Evolutionary conservation across 148 eudicot species (phyloP), one percentile per base, ranked within the genome.

Genomic region (Oxyria digyna): DNA sequence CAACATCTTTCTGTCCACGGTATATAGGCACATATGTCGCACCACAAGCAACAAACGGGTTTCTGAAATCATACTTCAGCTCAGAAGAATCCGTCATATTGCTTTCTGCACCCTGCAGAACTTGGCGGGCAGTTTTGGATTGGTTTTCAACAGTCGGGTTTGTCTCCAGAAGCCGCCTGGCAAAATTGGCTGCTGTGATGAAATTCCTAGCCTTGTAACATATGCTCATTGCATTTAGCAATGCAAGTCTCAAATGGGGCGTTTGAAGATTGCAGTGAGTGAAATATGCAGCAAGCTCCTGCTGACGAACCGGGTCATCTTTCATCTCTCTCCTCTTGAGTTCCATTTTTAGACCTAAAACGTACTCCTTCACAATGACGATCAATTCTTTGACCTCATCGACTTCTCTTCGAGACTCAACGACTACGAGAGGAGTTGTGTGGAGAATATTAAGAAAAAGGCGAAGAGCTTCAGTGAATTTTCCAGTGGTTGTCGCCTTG

Each of bases 11-110:
- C 73, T 90, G 97, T 23, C 98, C 98, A 8, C 90, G 77, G 75
- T 89, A 93, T 14, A 93, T 89, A 3, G 98, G 98, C 27, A 93
- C 87, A 65, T 93, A 83, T 1, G 96, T 93, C 1, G 98, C 92
- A 35, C 98, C 98, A 78, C 98, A 93, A 50, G 86, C 81, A 37
- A 87, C 91, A 80, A 93, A 93, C 0, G 98, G 98, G 49, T 93
- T 93, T 80, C 98, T 93, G 78, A 93, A 93, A 74, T 93, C 98
- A 62, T 93, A 93, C 67, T 93, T 88, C 67, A 93, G 74, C 85
- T 87, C 72, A 11, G 85, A 23, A 33, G 81, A 76, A 69, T 93
- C 98, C 8, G 74, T 86, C 96, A 83, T 82, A 80, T 85, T 93
- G 81, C 77, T 90, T 81, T 89, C 96, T 49, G 97, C 86, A 45